These are phyloP conservation scores for Rhodotorula diobovata DNA, from an alignment of 768 basidiomycete genomes.

Conservation along the genomic window DNA sequence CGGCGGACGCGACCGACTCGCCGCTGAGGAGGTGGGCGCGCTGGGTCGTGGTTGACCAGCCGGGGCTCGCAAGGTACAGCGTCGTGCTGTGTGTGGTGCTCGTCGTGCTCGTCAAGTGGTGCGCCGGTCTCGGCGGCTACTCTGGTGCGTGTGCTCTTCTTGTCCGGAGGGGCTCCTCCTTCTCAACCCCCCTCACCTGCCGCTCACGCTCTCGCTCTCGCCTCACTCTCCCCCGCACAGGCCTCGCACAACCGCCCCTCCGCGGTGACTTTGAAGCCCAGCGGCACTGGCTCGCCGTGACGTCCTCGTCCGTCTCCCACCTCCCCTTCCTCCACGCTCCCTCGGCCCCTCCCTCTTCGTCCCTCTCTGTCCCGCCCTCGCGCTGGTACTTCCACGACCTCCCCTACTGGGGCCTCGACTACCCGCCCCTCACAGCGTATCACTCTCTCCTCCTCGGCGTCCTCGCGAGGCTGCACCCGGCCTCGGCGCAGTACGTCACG, in stretches of 20 bases:
- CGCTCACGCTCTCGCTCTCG: no score
- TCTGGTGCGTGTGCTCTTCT: conserved; percentile 61
- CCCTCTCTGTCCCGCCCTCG: conserved; percentile 50
- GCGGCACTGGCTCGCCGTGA: conserved; percentile 45
- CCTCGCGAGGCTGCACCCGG: conserved; percentile 13
- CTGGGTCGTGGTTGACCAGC: conserved; percentile 11
- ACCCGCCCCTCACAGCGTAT: conserved; percentile 88
- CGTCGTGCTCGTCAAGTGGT: conserved; percentile 58
- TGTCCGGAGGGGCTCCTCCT: no score
- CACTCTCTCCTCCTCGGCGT: conserved; percentile 42
- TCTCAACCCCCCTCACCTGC: neutral
- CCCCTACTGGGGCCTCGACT: conserved; percentile 90
- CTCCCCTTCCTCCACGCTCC: conserved; percentile 20
- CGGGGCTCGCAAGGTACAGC: neutral
- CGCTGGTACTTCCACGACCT: conserved; percentile 87
- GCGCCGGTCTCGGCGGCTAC: conserved; percentile 70
- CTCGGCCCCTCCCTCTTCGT: neutral
- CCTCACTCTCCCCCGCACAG: conserved; percentile 10
- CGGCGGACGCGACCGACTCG: conserved; percentile 13
- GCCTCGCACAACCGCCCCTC: conserved; percentile 40
- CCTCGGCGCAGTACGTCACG: conserved; percentile 10
- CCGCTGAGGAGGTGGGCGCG: conserved; percentile 4
- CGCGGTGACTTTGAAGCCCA: conserved; percentile 47
- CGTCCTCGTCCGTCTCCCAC: conserved; percentile 36
- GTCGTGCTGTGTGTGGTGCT: conserved; percentile 9